Evolutionary conservation across 78 protist genomes (phyloP).

Genomic region (Bigelowiella natans): DNA sequence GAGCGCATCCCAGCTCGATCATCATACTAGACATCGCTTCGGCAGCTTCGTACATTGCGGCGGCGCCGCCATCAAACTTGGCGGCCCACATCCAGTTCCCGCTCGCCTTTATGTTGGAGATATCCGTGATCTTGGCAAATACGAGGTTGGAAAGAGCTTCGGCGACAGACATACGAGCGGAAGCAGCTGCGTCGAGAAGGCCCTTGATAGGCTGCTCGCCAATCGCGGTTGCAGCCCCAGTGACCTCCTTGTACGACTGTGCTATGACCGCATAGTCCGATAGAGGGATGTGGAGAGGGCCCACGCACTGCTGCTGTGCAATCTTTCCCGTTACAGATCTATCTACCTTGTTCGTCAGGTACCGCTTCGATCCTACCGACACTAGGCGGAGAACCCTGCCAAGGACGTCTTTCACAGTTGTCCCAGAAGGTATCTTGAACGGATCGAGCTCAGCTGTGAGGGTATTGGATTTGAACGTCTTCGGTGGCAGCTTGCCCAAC

Average conservation of each 20-base stretch:
- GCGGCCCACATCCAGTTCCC: slow-evolving; percentile 93
- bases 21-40: slow-evolving; percentile 53
- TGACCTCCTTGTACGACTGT: slow-evolving; percentile 19
- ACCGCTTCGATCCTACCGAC: slow-evolving; percentile 77
- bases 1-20: slow-evolving; percentile 39
- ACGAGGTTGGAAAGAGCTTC: slow-evolving; percentile 74
- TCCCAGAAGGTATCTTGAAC: not conserved
- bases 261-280: slow-evolving; percentile 66
- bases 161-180: slow-evolving; percentile 70
- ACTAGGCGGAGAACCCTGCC: slow-evolving; percentile 55
- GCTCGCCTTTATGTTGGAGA: slow-evolving; percentile 41
- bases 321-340: slow-evolving; percentile 80
- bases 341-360: slow-evolving; percentile 71
- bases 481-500: slow-evolving; percentile 59
- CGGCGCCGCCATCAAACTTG: slow-evolving; percentile 65
- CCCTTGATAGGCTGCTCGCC: slow-evolving; percentile 77
- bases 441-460: not conserved
- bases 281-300: slow-evolving; percentile 72
- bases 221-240: slow-evolving; percentile 16
- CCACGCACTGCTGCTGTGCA: slow-evolving; percentile 82
- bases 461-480: slow-evolving; percentile 32
- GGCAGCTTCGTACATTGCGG: slow-evolving; percentile 64
- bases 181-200: slow-evolving; percentile 54
- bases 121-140: slow-evolving; percentile 37
- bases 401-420: not conserved